Base-by-base conservation (phyloP, 768 basidiomycete species). In the Ramaria sp. region DNA sequence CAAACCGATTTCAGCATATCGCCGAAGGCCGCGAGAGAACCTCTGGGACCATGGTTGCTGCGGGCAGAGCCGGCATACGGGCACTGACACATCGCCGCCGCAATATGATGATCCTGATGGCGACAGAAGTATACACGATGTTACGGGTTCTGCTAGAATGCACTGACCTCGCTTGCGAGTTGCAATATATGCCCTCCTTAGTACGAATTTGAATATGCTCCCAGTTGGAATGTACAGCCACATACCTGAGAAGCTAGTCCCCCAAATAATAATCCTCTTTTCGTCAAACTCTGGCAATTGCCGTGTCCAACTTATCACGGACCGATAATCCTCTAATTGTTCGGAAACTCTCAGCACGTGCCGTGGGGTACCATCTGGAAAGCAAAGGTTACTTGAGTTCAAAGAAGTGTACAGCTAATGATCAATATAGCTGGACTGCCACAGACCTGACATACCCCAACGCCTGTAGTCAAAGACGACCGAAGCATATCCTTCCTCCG, bases 391-490 rank as follows among this genome's bases (percentile, higher is more conserved):
- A n/a, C 7, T 13, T 41, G 3, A 41, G n/a, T 42, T 19, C 7
- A 15, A 5, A 53, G n/a, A 4, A 34, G 6, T 12, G 30, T 48
- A 30, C 27, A 27, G 27, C 27, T 5, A 27, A 27, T 27, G 10
- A 5, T 11, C n/a, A 48, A 15, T 11, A 19, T 33, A 22, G 1
- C 0, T 33, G 59, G 61, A 43, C 17, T 19, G 20, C 9, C 42
- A 43, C 42, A 12, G n/a, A 69, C 70, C 70, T 22, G 70, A 73
- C 1, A 60, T 59, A 5, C 72, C 72, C 70, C 70, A 73, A 11
- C 70, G 64, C 12, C 72, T 67, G 56, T 72, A 73, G 61, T 73
- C 71, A 49, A 73, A 73, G 19, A 71, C 67, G 7, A 72, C 51
- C 49, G 61, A 68, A 0, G 66, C 71, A 47, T 72, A 72, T 10